Conservation (phyloP, 2,329 filamentous ascomycete genomes). For the Fusarium sacchari region DNA sequence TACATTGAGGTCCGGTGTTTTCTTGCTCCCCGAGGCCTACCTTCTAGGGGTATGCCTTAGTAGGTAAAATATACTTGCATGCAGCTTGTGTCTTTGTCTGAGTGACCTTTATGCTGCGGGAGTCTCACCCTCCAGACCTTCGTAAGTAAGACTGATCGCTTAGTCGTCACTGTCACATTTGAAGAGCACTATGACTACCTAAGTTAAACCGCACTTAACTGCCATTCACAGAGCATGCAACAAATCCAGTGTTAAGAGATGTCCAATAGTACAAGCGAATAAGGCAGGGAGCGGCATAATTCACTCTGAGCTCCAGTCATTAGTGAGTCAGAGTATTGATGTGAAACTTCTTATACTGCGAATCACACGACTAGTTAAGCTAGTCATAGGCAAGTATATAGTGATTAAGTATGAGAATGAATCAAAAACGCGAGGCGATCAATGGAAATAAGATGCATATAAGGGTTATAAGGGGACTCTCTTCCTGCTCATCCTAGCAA, state of each 20-base stretch:
- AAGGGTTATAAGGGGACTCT: neutral
- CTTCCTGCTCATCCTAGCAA: neutral
- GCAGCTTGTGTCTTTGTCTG: too few species aligned
- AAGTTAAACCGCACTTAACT: neutral
- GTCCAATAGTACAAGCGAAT: neutral
- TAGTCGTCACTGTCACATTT: too few species aligned
- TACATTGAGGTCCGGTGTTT: too few species aligned
- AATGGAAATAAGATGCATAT: neutral
- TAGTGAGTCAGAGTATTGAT: neutral
- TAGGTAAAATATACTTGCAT: too few species aligned
- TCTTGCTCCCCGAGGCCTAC: too few species aligned
- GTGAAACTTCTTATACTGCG: neutral
- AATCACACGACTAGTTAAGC: neutral
- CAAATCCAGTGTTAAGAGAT: accelerated
- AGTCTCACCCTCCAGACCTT: neutral
- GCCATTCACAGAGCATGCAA: neutral
- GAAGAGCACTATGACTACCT: neutral
- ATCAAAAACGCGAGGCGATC: neutral
- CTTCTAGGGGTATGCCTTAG: too few species aligned
- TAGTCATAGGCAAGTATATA: neutral
- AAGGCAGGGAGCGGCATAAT: neutral
- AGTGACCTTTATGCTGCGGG: neutral
- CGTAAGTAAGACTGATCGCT: too few species aligned
- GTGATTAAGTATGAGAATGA: neutral
- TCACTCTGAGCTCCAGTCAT: neutral